Percentiles rank a stretch among this genome's conserved stretches.
Evolutionary conservation across 208 protist species (phyloP).

Genomic region (Naegleria gruberi): DNA sequence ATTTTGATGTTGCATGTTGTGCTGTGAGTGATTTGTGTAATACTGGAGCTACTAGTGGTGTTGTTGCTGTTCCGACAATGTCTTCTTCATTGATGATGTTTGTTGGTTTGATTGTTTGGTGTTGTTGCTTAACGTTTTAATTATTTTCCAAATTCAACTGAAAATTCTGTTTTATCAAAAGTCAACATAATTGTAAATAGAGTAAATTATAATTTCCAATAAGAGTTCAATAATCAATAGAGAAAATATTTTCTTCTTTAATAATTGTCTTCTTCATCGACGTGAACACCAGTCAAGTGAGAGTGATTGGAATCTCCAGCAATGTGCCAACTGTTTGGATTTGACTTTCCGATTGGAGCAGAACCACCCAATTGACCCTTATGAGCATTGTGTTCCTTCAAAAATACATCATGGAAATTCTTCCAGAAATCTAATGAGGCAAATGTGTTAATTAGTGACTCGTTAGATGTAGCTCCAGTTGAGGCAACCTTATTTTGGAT

Average conservation of each 20-base stretch:
- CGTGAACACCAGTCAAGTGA: neutral
- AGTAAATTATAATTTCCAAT: too few relatives aligned
- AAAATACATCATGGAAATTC: neutral
- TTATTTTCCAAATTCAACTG: too few relatives aligned
- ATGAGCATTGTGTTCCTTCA: neutral
- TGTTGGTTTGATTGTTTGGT: too few relatives aligned
- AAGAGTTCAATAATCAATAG: too few relatives aligned
- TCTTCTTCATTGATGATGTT: too few relatives aligned
- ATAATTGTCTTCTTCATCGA: neutral
- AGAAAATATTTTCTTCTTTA: neutral
- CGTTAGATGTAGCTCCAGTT: neutral
- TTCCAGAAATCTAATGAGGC: neutral
- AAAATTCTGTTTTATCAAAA: too few relatives aligned
- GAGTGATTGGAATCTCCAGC: neutral
- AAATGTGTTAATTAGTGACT: neutral
- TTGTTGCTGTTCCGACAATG: too few relatives aligned
- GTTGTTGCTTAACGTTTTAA: too few relatives aligned
- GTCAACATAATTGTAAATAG: too few relatives aligned
- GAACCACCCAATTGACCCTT: neutral
- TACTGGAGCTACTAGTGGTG: too few relatives aligned
- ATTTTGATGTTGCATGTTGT: too few relatives aligned
- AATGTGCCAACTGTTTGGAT: neutral
- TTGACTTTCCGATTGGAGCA: neutral
- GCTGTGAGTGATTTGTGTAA: too few relatives aligned
- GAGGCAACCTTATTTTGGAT: neutral